phyloP scores from a whole-genome alignment of 208 protist species.

The Leishmania martiniquensis region DNA sequence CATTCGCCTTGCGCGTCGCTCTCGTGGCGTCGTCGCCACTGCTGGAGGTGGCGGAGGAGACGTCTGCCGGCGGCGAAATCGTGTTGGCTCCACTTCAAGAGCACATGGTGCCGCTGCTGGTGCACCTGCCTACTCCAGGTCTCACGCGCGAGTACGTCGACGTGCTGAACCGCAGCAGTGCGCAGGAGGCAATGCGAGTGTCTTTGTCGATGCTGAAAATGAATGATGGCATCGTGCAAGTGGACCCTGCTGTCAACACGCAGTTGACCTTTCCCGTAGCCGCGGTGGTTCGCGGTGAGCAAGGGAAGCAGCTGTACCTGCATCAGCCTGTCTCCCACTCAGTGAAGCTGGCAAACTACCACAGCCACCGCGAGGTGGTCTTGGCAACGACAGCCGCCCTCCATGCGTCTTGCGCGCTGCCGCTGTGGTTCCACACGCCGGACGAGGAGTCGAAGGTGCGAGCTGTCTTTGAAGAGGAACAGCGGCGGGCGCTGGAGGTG shows the following conservation, averaged over 20 bases:
- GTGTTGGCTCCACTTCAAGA: slow-evolving; percentile 50
- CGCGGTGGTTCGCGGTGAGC: slow-evolving; percentile 31
- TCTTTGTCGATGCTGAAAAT: slow-evolving; percentile 48
- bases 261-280: slow-evolving; percentile 26
- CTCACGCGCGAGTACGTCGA: slow-evolving; percentile 60
- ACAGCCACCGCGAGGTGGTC: slow-evolving; percentile 27
- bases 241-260: slow-evolving; percentile 28
- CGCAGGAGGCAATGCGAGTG: slow-evolving; percentile 59
- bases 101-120: slow-evolving; percentile 41
- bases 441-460: slow-evolving; percentile 26
- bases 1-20: slow-evolving; percentile 52
- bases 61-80: slow-evolving; percentile 25
- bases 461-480: slow-evolving; percentile 22
- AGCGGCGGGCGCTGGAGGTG: slow-evolving; percentile 15
- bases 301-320: slow-evolving; percentile 22
- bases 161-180: slow-evolving; percentile 68
- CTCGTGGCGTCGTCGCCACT: slow-evolving; percentile 39
- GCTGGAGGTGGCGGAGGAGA: slow-evolving; percentile 32
- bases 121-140: slow-evolving; percentile 55
- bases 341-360: slow-evolving; percentile 32
- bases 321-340: slow-evolving; percentile 35
- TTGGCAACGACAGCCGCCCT: slow-evolving; percentile 18
- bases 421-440: slow-evolving; percentile 33
- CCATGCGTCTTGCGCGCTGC: slow-evolving; percentile 14
- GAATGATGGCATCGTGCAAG: slow-evolving; percentile 32